Base-by-base conservation (phyloP, 2,329 filamentous ascomycete species). In the Penicillium sp. region DNA sequence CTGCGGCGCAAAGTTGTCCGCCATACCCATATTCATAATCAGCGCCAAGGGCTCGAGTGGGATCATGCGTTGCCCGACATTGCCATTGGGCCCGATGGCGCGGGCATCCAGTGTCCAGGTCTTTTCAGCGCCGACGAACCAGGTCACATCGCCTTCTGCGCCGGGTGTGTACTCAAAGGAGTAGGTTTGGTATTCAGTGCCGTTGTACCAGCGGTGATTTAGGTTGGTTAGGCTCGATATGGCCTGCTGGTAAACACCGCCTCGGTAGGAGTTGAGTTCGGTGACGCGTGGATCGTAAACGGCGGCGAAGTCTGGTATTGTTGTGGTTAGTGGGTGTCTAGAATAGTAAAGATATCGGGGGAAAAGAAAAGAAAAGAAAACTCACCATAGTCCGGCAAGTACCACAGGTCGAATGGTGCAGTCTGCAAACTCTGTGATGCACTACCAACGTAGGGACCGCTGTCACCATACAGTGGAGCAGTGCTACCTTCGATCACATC, bases 401-500 rank as follows among this genome's bases (percentile, higher is more conserved):
- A 89, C 79, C 82, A 87, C 44, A 86, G 77, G 65, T 90, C 87
- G 61, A 89, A 89, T 2, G 86, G 87, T 1, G 86, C 87, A 55
- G 85, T 78, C 64, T 89, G 86, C 65, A 82, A 80, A 68, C 83
- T 86, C 63, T 89, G 85, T 7, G 86, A 88, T 2, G 84, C 86
- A 21, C 78, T 75, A 44, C 86, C 86, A 46, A 86, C 78, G 34
- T 76, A 77, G n/a, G 76, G 77, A 32, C 74, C 76, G 2, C 57
- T 52, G 21, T 77, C 67, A n/a, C 76, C 74, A 38, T 81, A 79
- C 25, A 86, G 64, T 18, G 77, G 75, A 6, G 71, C 74, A 15
- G 85, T 83, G 61, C 81, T 86, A n/a, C 84, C 87, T 77, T 90
- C 87, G 40, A 90, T 75, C 13, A 81, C 85, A 79, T 90, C 87